Evolutionary conservation across 768 basidiomycete genomes (phyloP).

Genomic region (Favolaschia claudopus): DNA sequence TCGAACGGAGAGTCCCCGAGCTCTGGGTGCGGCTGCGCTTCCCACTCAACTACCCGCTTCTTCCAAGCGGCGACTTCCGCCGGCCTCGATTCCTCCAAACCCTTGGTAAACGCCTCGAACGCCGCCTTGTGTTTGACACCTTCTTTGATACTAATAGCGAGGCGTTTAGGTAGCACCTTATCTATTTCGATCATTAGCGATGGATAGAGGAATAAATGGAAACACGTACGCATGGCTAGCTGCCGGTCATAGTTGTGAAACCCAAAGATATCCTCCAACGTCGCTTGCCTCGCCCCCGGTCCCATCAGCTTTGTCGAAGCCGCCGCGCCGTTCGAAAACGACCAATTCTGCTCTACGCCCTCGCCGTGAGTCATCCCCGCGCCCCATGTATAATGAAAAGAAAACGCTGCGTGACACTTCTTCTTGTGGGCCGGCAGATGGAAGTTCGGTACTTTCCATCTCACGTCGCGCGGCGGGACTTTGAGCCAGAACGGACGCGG

Average conservation of each 20-base stretch:
- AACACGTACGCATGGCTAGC: no score
- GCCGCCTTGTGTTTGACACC: background rate
- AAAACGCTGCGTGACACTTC: background rate
- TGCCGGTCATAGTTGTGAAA: no score
- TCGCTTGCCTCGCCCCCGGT: no score
- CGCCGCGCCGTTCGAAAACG: no score
- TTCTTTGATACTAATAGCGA: background rate
- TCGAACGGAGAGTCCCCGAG: background rate
- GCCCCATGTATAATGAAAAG: no score
- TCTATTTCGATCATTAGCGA: no score
- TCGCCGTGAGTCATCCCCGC: no score
- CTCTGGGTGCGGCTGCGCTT: background rate
- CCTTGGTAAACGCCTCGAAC: background rate
- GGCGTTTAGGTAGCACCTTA: background rate
- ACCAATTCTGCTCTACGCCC: no score
- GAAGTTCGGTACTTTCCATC: constrained; percentile 9
- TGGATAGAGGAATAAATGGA: no score
- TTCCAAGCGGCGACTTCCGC: background rate
- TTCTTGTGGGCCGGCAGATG: background rate
- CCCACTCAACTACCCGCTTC: constrained; percentile 1
- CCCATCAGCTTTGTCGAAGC: no score
- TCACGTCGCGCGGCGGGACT: background rate
- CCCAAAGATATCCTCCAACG: no score
- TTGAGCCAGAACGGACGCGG: background rate
- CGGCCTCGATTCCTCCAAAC: no score